Conservation (phyloP, 371 early-diverging fungal species). For the Mortierella sp. region DNA sequence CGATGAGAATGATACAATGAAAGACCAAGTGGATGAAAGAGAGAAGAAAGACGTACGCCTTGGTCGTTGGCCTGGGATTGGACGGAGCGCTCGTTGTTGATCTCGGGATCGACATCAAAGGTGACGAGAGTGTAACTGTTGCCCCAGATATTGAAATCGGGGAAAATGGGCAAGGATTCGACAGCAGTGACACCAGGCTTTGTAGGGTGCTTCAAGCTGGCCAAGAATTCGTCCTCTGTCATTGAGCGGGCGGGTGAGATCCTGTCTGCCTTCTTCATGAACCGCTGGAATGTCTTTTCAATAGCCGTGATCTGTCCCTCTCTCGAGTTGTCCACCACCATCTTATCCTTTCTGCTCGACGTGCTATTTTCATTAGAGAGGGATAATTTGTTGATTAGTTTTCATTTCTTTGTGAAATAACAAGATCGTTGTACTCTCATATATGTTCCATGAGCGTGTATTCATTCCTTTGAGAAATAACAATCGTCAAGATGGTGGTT, state of each 20-base stretch:
- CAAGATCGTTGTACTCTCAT: too few species aligned
- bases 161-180: constrained; percentile 82
- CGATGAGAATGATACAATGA: too few species aligned
- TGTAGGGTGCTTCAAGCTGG: constrained; percentile 78
- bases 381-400: not conserved
- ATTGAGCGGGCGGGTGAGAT: constrained; percentile 10
- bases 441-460: too few species aligned
- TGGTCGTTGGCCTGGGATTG: constrained; percentile 25
- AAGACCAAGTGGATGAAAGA: too few species aligned
- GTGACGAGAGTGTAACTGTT: constrained; percentile 78
- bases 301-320: constrained; percentile 80
- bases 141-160: constrained; percentile 78
- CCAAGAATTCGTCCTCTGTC: constrained; percentile 62
- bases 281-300: constrained; percentile 76
- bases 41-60: constrained; percentile 27
- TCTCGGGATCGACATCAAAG: constrained; percentile 81
- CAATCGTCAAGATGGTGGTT: too few species aligned
- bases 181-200: constrained; percentile 77
- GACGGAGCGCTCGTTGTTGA: constrained; percentile 55
- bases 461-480: too few species aligned
- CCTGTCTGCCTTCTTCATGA: constrained; percentile 26
- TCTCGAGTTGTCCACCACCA: constrained; percentile 61
- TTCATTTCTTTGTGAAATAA: not conserved
- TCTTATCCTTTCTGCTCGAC: constrained; percentile 13
- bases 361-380: constrained; percentile 17